Evolutionary conservation across 192 early-diverging fungal genomes (phyloP), one percentile per base, ranked within the genome.

Genomic region (Rhizophagus prolifer): DNA sequence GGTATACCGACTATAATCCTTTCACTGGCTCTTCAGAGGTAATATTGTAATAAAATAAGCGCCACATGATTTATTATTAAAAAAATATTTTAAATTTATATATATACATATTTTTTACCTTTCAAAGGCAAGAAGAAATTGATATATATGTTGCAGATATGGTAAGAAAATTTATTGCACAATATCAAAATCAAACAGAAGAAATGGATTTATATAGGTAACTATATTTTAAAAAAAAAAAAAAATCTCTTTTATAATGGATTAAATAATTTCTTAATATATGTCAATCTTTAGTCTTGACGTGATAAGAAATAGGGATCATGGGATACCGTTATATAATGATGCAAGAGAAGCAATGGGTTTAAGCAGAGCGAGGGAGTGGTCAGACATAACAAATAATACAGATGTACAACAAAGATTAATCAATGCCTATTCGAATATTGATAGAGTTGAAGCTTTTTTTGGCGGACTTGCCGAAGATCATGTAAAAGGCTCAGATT

Each of bases 331-430:
- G 76, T 63, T 58, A 46, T 78, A 78, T 58, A 78, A 78, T 58
- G 77, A 76, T n/a, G 64, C 47, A 13, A 26, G 75, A 44, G 64
- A n/a, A 44, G 46, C 54, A 13, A 67, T 50, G 12, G 26, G 44
- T 1, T 60, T 78, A 30, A 1, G 4, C 2, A 38, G 34, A 25
- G 59, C 28, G 4, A 77, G 6, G 0, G 23, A 38, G 0, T 78
- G 69, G 69, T 54, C 77, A 23, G 73, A 76, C 9, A 78, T 78
- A 46, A 78, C 74, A 21, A 67, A 64, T 19, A 44, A 68, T 67
- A 26, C 61, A 7, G 28, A 26, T n/a, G 38, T 67, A 41, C 50
- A 77, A 50, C 9, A 13, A 77, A 23, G 72, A 26, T 46, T 62
- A 14, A 23, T 25, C 4, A 13, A 8, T 19, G 25, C 72, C 21